phyloP scores from a whole-genome alignment of 192 early-diverging fungal genomes.

The Podila epicladia region DNA sequence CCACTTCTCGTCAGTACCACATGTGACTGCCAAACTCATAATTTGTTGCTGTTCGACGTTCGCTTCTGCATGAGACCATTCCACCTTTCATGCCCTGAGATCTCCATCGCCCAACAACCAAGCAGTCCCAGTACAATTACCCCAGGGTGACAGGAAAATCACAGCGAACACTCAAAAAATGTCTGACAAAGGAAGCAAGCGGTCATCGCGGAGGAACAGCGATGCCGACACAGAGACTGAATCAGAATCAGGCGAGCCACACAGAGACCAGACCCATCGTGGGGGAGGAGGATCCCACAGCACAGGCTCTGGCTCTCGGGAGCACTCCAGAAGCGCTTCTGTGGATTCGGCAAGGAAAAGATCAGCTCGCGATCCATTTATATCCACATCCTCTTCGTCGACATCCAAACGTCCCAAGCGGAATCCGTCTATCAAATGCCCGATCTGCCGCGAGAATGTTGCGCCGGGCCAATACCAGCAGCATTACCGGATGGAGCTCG shows the following conservation, averaged over 20 bases:
- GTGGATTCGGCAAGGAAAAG: background rate
- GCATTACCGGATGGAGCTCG: constrained; percentile 63
- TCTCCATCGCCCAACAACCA: no score
- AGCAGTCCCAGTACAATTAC: no score
- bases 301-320: no score
- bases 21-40: no score
- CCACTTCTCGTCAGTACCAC: no score
- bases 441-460: constrained; percentile 57
- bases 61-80: no score
- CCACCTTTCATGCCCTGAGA: no score
- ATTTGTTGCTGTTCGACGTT: no score
- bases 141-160: background rate
- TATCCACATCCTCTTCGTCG: background rate
- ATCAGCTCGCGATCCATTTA: background rate
- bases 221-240: background rate
- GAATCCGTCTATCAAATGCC: constrained; percentile 56
- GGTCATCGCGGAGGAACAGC: background rate
- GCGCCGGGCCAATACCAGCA: constrained; percentile 49
- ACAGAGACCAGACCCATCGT: background rate
- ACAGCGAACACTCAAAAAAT: background rate
- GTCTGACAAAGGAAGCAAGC: background rate
- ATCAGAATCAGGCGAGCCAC: background rate
- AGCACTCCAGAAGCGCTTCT: background rate
- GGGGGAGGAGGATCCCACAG: no score
- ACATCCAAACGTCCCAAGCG: constrained; percentile 30